These are phyloP conservation scores for Gryganskiella cystojenkinii DNA, from an alignment of 192 early-diverging fungal genomes.

Conservation along the genomic window DNA sequence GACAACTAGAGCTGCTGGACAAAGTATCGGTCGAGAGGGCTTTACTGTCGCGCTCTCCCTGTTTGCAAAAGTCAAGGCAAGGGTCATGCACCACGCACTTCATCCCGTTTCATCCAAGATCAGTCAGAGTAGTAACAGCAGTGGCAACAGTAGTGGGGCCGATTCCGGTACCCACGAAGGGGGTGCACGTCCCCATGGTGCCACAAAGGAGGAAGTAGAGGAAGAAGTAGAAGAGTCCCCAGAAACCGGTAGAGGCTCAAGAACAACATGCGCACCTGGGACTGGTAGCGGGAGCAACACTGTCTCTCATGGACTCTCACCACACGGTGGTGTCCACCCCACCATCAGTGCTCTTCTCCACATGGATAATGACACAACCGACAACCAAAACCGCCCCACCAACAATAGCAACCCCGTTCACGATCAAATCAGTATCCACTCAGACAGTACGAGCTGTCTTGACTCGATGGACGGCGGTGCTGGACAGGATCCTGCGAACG, in stretches of 20 bases:
- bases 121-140: background rate
- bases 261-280: background rate
- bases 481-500: slow-evolving; percentile 25
- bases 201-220: too few species aligned
- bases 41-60: slow-evolving; percentile 36
- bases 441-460: background rate
- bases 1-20: too few species aligned
- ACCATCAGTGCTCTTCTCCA: too few species aligned
- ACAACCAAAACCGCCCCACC: background rate
- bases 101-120: background rate
- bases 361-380: background rate
- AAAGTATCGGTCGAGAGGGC: slow-evolving; percentile 26
- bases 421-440: background rate
- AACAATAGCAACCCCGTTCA: background rate
- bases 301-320: slow-evolving; percentile 19
- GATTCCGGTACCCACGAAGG: background rate
- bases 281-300: slow-evolving; percentile 29
- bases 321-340: background rate
- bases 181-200: slow-evolving; percentile 5
- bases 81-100: slow-evolving; percentile 12
- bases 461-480: background rate
- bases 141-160: slow-evolving; percentile 4
- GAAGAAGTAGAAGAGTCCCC: slow-evolving; percentile 3
- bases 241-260: slow-evolving; percentile 6
- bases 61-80: slow-evolving; percentile 35